phyloP scores from a whole-genome alignment of 1,284 basidiomycete genomes.

The Rhodotorula mucilaginosa region DNA sequence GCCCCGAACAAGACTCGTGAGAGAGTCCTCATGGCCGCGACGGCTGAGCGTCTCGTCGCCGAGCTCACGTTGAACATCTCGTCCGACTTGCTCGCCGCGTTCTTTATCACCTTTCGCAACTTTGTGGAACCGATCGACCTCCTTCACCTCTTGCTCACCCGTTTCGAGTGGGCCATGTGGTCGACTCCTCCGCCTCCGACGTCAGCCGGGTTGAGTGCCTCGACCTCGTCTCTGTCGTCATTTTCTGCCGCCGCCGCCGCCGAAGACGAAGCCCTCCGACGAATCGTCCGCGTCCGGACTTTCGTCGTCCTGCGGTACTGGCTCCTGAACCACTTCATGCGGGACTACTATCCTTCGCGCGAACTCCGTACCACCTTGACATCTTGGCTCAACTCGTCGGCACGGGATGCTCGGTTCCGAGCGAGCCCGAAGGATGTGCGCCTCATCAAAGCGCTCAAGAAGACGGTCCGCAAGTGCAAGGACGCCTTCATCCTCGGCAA shows the following conservation, averaged over 20 bases:
- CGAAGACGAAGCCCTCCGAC: conserved; percentile 57
- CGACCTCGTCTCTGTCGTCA: background rate
- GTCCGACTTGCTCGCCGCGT: conserved; percentile 71
- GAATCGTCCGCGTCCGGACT: conserved; percentile 76
- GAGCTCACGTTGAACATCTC: conserved; percentile 80
- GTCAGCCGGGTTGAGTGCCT: background rate
- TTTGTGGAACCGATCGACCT: conserved; percentile 73
- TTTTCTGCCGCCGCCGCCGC: background rate
- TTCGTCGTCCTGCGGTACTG: conserved; percentile 83
- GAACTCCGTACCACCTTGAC: conserved; percentile 68
- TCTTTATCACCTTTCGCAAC: conserved; percentile 81
- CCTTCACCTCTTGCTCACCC: conserved; percentile 70
- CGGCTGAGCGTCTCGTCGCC: conserved; percentile 84
- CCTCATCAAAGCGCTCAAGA: conserved; percentile 73
- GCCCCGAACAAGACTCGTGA: too few relatives aligned
- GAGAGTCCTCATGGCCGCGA: conserved; percentile 65
- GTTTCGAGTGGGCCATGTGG: conserved; percentile 77
- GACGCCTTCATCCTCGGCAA: conserved; percentile 52
- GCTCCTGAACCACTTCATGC: conserved; percentile 78
- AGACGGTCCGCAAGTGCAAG: conserved; percentile 73
- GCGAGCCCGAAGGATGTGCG: conserved; percentile 65
- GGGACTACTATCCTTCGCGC: conserved; percentile 78
- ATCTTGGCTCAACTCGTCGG: conserved; percentile 70
- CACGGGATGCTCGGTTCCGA: conserved; percentile 63
- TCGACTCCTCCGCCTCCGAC: background rate